Evolutionary conservation across 176 grass and related monocot species (phyloP).

Genomic region (Microstegium vimineum): DNA sequence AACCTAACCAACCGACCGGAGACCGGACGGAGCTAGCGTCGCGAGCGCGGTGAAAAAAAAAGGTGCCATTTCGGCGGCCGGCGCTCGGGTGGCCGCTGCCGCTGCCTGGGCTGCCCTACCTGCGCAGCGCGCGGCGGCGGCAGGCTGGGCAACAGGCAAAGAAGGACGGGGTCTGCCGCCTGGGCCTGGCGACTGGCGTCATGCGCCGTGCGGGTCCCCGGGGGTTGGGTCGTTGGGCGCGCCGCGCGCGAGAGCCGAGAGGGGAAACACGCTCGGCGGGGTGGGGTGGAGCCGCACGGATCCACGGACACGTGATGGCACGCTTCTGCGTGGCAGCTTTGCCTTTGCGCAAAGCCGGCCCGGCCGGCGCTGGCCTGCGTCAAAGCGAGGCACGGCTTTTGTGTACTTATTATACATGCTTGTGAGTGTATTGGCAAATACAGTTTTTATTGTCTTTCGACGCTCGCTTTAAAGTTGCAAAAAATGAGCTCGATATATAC

Average conservation of each 20-base stretch:
- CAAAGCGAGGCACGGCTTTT: slow-evolving; percentile 16
- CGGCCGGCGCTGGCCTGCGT: neutral
- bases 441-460: neutral
- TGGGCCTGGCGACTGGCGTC: neutral
- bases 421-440: neutral
- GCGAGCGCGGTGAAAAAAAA: neutral
- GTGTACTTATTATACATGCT: too few relatives aligned
- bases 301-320: slow-evolving; percentile 25
- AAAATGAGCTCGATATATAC: neutral
- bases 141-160: neutral
- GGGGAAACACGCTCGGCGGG: neutral
- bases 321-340: slow-evolving; percentile 1
- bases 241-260: neutral
- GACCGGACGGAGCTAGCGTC: neutral
- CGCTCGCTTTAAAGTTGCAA: slow-evolving; percentile 1
- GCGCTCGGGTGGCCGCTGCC: neutral
- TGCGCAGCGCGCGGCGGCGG: neutral
- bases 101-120: too few relatives aligned
- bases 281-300: neutral
- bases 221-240: too few relatives aligned
- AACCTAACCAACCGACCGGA: neutral
- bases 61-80: neutral
- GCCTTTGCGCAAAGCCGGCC: slow-evolving; percentile 33
- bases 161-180: neutral
- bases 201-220: neutral